Evolutionary conservation across 2,329 filamentous ascomycete genomes (phyloP).

Genomic region (Fusarium lateritium): DNA sequence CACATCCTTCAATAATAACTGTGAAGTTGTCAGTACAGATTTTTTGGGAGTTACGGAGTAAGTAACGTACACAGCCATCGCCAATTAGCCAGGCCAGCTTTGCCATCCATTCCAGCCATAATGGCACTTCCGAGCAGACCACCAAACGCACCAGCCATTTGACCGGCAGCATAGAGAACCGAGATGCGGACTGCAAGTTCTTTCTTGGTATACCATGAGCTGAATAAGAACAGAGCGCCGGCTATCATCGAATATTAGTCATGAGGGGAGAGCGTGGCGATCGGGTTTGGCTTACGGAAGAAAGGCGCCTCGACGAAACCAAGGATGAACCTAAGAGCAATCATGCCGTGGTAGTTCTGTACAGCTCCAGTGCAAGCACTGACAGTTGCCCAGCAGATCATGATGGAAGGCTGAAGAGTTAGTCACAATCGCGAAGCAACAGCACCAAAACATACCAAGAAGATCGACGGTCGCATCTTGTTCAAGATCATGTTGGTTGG

Average conservation of each 20-base stretch:
- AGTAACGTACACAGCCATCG: constrained; percentile 53
- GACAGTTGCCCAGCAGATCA: constrained; percentile 20
- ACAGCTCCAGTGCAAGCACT: constrained; percentile 55
- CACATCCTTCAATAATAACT: constrained; percentile 26
- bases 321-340: constrained; percentile 19
- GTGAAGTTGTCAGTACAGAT: accelerated
- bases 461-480: constrained; percentile 65
- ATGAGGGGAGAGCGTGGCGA: too few species aligned
- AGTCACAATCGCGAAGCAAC: not conserved
- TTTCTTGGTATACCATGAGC: constrained; percentile 59
- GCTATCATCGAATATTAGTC: not conserved
- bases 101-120: constrained; percentile 73
- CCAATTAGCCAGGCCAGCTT: constrained; percentile 73
- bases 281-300: not conserved
- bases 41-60: accelerated
- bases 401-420: constrained; percentile 4
- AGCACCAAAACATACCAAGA: constrained; percentile 36
- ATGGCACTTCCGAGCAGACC: constrained; percentile 77
- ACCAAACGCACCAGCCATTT: constrained; percentile 81
- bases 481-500: constrained; percentile 67
- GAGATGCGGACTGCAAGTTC: constrained; percentile 77
- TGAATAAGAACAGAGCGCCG: constrained; percentile 17
- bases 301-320: constrained; percentile 23
- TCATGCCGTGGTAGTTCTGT: constrained; percentile 10
- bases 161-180: constrained; percentile 76